Evolutionary conservation across 176 grass and related monocot species (phyloP).

Genomic region (Ampelocalamus luodianensis): DNA sequence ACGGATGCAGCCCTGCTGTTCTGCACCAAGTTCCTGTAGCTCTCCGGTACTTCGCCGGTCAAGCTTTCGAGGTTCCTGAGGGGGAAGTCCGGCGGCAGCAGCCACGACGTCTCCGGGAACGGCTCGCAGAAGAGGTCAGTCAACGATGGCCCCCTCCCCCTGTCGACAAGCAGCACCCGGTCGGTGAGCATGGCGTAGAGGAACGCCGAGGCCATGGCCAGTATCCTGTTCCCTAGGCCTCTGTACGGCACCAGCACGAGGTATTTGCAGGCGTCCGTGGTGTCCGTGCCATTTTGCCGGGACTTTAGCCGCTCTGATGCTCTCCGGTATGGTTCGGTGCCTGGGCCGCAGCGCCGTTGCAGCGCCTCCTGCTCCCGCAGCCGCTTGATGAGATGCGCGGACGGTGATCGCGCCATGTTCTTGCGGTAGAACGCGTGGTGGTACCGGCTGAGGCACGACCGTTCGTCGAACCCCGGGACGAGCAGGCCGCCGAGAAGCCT

Average conservation of each 20-base stretch:
- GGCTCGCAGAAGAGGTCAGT: conserved; percentile 71
- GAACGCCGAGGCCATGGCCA: conserved; percentile 72
- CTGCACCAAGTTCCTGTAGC: conserved; percentile 52
- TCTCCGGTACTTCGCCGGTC: conserved; percentile 42
- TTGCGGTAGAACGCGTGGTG: conserved; percentile 44
- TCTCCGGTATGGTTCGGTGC: conserved; percentile 46
- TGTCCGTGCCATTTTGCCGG: neutral
- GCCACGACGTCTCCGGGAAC: conserved; percentile 62
- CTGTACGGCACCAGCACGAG: conserved; percentile 50
- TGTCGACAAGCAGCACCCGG: conserved; percentile 59
- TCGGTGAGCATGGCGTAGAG: conserved; percentile 24
- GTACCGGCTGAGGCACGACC: conserved; percentile 59
- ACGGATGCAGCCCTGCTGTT: neutral
- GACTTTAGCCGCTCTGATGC: conserved; percentile 34
- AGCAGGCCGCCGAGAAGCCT: conserved; percentile 69
- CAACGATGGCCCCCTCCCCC: conserved; percentile 32
- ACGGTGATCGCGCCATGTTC: conserved; percentile 44
- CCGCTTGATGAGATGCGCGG: conserved; percentile 53
- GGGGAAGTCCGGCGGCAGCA: conserved; percentile 64
- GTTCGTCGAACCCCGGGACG: conserved; percentile 49
- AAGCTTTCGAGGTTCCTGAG: conserved; percentile 41
- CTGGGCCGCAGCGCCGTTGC: conserved; percentile 70
- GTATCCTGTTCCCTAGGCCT: conserved; percentile 68
- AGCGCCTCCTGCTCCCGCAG: conserved; percentile 74
- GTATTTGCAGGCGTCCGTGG: conserved; percentile 55